phyloP scores from a whole-genome alignment of 2,329 filamentous ascomycete genomes.

The Pestalotiopsis sp. region DNA sequence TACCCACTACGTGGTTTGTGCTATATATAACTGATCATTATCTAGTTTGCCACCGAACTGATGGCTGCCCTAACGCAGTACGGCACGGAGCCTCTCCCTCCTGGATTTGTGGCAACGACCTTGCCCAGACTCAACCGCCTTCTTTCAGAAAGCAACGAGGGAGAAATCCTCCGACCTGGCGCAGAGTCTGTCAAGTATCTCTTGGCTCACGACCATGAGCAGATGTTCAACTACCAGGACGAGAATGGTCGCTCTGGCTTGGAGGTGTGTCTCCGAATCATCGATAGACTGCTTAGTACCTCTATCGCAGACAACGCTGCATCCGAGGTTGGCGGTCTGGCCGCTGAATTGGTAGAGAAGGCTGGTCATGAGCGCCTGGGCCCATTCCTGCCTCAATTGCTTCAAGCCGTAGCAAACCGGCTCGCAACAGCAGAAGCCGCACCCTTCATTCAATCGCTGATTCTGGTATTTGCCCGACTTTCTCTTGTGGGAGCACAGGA shows the following conservation, averaged over 20 bases:
- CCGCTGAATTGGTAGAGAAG: conserved; percentile 93
- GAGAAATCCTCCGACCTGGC: conserved; percentile 83
- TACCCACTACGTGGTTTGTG: neutral
- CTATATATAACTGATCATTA: conserved; percentile 20
- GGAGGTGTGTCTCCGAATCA: conserved; percentile 86
- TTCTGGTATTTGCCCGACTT: conserved; percentile 90
- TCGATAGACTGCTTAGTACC: conserved; percentile 85
- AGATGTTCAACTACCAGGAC: conserved; percentile 87
- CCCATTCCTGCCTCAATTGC: conserved; percentile 83
- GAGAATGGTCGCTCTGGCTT: conserved; percentile 79
- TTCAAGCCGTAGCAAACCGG: conserved; percentile 85
- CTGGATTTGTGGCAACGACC: conserved; percentile 80
- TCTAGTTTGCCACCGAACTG: conserved; percentile 77
- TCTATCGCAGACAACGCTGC: conserved; percentile 90
- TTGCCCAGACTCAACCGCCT: conserved; percentile 87
- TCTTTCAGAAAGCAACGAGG: conserved; percentile 81
- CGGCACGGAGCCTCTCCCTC: conserved; percentile 81
- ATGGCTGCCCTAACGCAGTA: conserved; percentile 80
- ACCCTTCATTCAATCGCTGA: conserved; percentile 92
- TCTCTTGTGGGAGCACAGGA: conserved; percentile 84
- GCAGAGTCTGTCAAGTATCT: conserved; percentile 88
- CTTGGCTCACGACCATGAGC: conserved; percentile 84
- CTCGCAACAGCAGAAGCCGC: conserved; percentile 82
- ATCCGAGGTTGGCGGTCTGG: conserved; percentile 92
- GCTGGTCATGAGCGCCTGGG: conserved; percentile 89